Evolutionary conservation across 1,139 yeast genomes (phyloP).

Genomic region (Pneumocystis sp.): DNA sequence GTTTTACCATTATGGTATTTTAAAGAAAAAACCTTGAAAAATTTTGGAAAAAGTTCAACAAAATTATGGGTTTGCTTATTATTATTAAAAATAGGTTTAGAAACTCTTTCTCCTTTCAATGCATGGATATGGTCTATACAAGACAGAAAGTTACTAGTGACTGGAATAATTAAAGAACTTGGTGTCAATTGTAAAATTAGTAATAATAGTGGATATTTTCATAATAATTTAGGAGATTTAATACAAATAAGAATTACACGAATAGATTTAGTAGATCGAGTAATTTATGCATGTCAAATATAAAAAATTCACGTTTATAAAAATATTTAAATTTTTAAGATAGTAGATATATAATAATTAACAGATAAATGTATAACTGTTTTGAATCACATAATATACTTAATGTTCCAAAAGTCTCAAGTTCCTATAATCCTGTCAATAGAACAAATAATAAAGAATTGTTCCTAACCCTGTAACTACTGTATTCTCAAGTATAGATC

Average conservation of each 20-base stretch:
- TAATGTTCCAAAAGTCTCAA: background rate
- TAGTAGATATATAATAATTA: background rate
- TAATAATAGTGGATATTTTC: background rate
- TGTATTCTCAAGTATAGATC: constrained; percentile 49
- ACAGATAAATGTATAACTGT: background rate
- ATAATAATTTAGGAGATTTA: background rate
- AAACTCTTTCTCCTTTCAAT: background rate
- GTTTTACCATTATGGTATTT: background rate
- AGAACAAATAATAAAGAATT: background rate
- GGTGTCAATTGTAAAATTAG: background rate
- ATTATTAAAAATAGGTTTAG: background rate
- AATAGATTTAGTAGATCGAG: background rate
- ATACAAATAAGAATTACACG: background rate
- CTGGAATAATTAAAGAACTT: background rate
- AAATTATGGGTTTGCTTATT: background rate
- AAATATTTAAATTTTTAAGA: background rate
- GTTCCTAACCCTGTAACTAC: background rate
- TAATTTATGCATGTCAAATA: background rate
- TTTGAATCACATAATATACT: background rate
- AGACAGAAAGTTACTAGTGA: background rate
- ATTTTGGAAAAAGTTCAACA: background rate
- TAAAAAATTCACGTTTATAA: background rate
- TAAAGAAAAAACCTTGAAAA: background rate
- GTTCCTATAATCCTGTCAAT: background rate
- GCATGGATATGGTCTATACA: background rate